Conservation (phyloP, 352 stramenopile species). For the Pythium rishiriense region DNA sequence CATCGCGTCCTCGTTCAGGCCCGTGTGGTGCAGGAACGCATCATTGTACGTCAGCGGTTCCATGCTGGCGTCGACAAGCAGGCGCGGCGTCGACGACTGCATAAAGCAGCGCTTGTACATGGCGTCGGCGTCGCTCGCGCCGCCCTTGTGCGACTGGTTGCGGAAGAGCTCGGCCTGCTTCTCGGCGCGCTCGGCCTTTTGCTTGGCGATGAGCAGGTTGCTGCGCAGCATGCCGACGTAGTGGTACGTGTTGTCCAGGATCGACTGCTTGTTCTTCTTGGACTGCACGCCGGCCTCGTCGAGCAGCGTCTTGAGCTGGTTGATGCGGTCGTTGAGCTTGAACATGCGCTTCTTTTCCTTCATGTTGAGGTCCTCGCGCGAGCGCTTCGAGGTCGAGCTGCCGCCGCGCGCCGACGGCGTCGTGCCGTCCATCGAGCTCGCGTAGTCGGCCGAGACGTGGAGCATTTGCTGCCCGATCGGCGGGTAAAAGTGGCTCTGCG, state of each 20-base stretch:
- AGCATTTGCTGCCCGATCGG: slow-evolving; percentile 63
- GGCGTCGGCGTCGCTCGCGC: slow-evolving; percentile 23
- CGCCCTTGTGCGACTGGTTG: slow-evolving; percentile 30
- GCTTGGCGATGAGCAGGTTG: slow-evolving; percentile 36
- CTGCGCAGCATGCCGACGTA: slow-evolving; percentile 35
- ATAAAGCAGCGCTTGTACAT: slow-evolving; percentile 52
- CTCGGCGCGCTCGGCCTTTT: slow-evolving; percentile 33
- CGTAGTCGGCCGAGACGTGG: slow-evolving; percentile 68
- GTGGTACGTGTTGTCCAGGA: slow-evolving; percentile 37
- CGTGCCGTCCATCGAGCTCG: slow-evolving; percentile 35
- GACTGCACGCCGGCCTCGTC: slow-evolving; percentile 35
- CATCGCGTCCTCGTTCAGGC: slow-evolving; percentile 50
- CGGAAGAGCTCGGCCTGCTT: slow-evolving; percentile 58
- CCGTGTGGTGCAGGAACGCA: slow-evolving; percentile 55
- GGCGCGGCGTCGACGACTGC: slow-evolving; percentile 55
- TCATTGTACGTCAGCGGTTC: slow-evolving; percentile 60
- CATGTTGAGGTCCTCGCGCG: slow-evolving; percentile 76
- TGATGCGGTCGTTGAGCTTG: slow-evolving; percentile 88
- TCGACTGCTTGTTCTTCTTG: slow-evolving; percentile 49
- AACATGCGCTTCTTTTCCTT: slow-evolving; percentile 91
- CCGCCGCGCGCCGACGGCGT: slow-evolving; percentile 36
- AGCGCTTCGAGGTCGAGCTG: slow-evolving; percentile 40
- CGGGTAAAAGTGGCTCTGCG: slow-evolving; percentile 53
- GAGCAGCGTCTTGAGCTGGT: slow-evolving; percentile 31
- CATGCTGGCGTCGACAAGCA: slow-evolving; percentile 58